Evolutionary conservation across 169 alveolate genomes (phyloP), one percentile per base, ranked within the genome.

Genomic region (Eimeria maxima): DNA sequence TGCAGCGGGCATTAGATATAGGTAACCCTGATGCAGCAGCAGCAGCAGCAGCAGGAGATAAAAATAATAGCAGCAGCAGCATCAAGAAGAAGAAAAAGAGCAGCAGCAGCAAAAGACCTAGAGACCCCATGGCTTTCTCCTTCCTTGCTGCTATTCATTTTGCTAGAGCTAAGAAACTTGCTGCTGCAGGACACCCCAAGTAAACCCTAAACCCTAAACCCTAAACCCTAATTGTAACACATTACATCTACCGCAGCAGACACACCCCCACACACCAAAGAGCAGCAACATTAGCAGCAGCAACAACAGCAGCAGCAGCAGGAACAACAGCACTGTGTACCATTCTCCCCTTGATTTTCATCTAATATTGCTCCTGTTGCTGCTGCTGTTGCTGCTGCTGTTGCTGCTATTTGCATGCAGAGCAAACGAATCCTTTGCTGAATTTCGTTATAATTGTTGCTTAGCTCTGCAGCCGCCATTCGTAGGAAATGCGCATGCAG

Each of bases 141-240:
- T 73, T 73, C 24, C 44, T 73, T 73, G 83, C 83, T n/a, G 83
- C 83, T 29, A n/a, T 73, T 7, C 83, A 73, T 27, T 73, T 73
- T 47, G 83, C 83, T 10, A 73, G 83, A 73, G 83, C 83, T 20
- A 73, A 73, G 45, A 4, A 20, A 18, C 83, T 73, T 38, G 18
- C 16, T 73, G 44, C 83, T 29, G 83, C 83, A n/a, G 83, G 83
- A 18, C 83, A 73, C 83, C 83, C 83, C 83, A 73, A 73, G 83
- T 73, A 73, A 29, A 38, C 83, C 83, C 83, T 73, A n/a, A 65
- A 65, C 74, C 74, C 74, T 65, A 65, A 65, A 65, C 74, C 74
- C 74, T 65, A 65, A 65, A 65, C 74, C 74, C 74, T 65, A 5
- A 65, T n/a, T 65, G 38, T 5, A 65, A 65, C n/a, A n/a, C n/a